Conservation (phyloP, 495 filamentous ascomycete species). For the Hypoxylon trugodes region DNA sequence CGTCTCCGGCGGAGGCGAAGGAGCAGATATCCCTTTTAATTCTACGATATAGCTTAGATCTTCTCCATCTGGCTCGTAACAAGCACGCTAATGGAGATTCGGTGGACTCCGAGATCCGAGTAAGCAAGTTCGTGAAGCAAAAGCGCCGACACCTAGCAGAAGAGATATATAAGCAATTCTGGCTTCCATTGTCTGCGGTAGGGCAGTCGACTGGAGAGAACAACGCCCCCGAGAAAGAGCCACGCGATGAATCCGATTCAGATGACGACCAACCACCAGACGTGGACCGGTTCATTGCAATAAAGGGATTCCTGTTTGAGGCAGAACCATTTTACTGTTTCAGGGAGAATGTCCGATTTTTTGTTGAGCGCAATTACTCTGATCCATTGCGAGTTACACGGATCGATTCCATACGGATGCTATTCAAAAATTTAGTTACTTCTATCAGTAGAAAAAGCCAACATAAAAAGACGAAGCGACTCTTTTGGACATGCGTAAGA, state of each 20-base stretch:
- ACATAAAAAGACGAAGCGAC: background rate
- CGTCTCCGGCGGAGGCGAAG: background rate
- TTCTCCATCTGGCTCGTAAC: background rate
- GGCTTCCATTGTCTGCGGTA: too few species aligned
- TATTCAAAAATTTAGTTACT: background rate
- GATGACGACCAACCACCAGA: background rate
- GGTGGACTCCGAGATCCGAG: background rate
- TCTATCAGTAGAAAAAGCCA: background rate
- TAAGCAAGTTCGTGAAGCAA: background rate
- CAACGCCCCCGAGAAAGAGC: background rate
- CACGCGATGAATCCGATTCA: background rate
- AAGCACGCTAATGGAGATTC: background rate
- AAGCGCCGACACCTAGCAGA: background rate
- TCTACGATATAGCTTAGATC: background rate
- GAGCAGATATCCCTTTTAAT: background rate
- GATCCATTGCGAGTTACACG: background rate
- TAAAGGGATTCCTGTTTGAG: background rate
- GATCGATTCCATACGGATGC: background rate
- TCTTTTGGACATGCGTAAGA: constrained; percentile 9
- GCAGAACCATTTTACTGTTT: background rate
- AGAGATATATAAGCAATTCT: background rate
- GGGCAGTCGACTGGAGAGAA: background rate
- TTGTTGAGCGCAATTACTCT: background rate
- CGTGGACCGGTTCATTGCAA: background rate
- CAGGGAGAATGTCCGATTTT: background rate